These are phyloP conservation scores for Entophlyctis luteolus DNA, from an alignment of 192 early-diverging fungal genomes.

Conservation along the genomic window DNA sequence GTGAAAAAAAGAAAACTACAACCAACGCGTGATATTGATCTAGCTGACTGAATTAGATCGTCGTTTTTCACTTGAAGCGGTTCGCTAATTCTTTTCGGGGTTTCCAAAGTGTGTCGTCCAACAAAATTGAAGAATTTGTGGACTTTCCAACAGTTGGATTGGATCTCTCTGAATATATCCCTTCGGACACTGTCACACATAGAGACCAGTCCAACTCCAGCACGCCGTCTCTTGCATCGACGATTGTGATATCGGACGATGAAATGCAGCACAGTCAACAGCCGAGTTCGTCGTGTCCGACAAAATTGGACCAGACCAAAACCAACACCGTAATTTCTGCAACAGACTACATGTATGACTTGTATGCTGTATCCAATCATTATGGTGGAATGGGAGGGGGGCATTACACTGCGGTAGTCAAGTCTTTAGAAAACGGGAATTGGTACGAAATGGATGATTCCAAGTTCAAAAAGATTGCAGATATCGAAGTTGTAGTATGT, in stretches of 20 bases:
- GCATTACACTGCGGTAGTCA: constrained; percentile 68
- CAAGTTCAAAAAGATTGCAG: constrained; percentile 31
- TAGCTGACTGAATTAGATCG: constrained; percentile 37
- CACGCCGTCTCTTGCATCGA: background rate
- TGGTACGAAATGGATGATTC: constrained; percentile 86
- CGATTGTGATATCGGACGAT: too few species aligned
- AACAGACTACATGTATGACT: constrained; percentile 69
- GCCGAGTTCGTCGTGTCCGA: too few species aligned
- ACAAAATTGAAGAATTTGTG: constrained; percentile 72
- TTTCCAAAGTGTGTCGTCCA: constrained; percentile 52
- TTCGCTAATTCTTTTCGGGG: constrained; percentile 68
- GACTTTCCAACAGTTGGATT: constrained; percentile 66
- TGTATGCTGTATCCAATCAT: constrained; percentile 65
- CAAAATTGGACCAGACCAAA: too few species aligned
- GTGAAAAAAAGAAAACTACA: constrained; percentile 48
- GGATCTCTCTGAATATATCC: constrained; percentile 68
- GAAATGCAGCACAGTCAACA: too few species aligned
- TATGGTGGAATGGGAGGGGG: constrained; percentile 26
- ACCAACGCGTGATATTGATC: constrained; percentile 25
- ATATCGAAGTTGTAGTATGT: constrained; percentile 15
- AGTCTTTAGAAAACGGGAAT: constrained; percentile 44
- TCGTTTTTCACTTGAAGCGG: constrained; percentile 83
- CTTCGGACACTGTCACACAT: background rate
- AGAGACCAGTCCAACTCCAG: background rate
- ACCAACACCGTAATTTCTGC: too few species aligned